These are phyloP conservation scores for Pochonia chlamydosporia DNA, from an alignment of 2,329 filamentous ascomycete genomes.

Conservation along the genomic window DNA sequence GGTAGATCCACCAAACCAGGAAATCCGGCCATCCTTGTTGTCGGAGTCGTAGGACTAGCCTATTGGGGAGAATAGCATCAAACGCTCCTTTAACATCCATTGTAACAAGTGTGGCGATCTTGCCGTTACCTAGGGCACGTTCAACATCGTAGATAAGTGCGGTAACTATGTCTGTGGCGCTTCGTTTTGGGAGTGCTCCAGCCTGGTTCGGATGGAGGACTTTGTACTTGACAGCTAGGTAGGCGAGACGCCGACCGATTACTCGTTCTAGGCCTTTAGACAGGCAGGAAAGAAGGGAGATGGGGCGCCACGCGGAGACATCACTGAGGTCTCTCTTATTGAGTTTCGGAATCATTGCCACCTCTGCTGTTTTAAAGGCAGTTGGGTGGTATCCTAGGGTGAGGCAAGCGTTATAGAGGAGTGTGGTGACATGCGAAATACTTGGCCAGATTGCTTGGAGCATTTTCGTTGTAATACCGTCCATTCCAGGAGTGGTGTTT, in stretches of 20 bases:
- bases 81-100: background rate
- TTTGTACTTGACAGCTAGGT: background rate
- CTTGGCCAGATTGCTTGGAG: background rate
- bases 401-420: background rate
- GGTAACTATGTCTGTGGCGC: background rate
- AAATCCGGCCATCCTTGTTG: too few species aligned
- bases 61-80: too few species aligned
- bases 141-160: background rate
- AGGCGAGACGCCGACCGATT: background rate
- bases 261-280: background rate
- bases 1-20: too few species aligned
- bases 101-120: background rate
- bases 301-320: background rate
- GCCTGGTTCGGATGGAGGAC: background rate
- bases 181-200: background rate
- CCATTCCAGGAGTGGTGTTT: background rate
- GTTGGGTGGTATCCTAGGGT: background rate
- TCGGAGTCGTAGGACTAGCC: too few species aligned
- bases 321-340: background rate
- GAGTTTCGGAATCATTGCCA: background rate
- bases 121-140: background rate
- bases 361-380: background rate
- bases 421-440: background rate
- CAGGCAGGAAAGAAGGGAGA: background rate
- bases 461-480: background rate